Percentiles rank a stretch among this genome's conserved stretches.
phyloP scores from a whole-genome alignment of 257 asterid genomes.

The Anisodus acutangulus region DNA sequence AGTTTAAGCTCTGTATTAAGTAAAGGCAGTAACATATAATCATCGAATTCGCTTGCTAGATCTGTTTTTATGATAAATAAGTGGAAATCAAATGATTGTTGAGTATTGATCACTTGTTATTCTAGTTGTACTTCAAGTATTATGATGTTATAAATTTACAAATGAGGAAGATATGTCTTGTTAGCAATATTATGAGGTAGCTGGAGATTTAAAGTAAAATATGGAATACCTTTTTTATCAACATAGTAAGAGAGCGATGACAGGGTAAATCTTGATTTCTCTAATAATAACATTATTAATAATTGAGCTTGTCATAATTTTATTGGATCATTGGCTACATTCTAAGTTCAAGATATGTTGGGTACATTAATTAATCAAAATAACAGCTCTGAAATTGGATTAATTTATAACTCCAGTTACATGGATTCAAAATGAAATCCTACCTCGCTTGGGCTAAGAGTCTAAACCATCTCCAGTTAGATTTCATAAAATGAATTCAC shows the following conservation, averaged over 20 bases:
- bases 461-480: neutral
- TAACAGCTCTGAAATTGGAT: neutral
- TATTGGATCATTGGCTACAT: neutral
- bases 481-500: neutral
- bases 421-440: neutral
- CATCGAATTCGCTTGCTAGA: neutral
- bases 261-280: neutral
- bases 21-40: conserved; percentile 5
- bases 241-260: neutral
- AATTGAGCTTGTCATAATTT: neutral
- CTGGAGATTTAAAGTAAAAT: neutral
- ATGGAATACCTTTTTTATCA: neutral
- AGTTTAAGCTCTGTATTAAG: neutral
- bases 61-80: neutral
- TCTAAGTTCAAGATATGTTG: neutral
- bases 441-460: neutral
- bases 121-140: neutral
- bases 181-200: neutral
- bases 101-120: neutral
- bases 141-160: neutral
- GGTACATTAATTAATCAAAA: neutral
- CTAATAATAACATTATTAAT: neutral
- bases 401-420: neutral
- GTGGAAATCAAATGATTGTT: conserved; percentile 9
- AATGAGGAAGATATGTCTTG: neutral